Conservation (phyloP, 2,329 filamentous ascomycete genomes). For the Hypoxylon sp. region DNA sequence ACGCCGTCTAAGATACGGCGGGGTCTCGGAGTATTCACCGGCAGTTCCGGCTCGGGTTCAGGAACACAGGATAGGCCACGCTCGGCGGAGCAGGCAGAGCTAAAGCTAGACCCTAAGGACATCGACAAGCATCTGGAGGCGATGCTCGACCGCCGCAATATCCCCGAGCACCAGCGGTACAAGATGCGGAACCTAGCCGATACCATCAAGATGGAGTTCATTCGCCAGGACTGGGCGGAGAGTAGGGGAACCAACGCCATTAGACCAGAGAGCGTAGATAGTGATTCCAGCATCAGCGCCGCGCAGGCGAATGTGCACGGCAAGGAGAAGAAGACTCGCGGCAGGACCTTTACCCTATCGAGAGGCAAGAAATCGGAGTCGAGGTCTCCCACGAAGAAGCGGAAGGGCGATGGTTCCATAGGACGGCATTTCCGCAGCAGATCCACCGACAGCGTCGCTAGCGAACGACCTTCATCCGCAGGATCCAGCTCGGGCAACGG, state of each 20-base stretch:
- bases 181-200: conserved; percentile 93
- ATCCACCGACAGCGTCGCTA: conserved; percentile 78
- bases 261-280: conserved; percentile 62
- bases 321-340: conserved; percentile 73
- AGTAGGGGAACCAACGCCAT: conserved; percentile 67
- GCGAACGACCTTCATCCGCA: conserved; percentile 70
- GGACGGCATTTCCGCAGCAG: conserved; percentile 78
- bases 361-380: conserved; percentile 73
- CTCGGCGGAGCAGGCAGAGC: conserved; percentile 64
- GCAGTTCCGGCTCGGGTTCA: conserved; percentile 55
- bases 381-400: conserved; percentile 80
- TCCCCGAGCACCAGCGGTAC: conserved; percentile 92
- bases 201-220: conserved; percentile 95
- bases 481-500: conserved; percentile 69
- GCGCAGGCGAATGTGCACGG: conserved; percentile 56
- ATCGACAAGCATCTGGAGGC: conserved; percentile 72
- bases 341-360: conserved; percentile 83
- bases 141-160: conserved; percentile 87
- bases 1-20: conserved; percentile 58
- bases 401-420: conserved; percentile 74
- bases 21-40: conserved; percentile 60
- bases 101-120: conserved; percentile 66
- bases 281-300: conserved; percentile 57
- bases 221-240: conserved; percentile 87
- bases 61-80: conserved; percentile 56